Evolutionary conservation across 768 basidiomycete species (phyloP).

Genomic region (Crepidotus variabilis): DNA sequence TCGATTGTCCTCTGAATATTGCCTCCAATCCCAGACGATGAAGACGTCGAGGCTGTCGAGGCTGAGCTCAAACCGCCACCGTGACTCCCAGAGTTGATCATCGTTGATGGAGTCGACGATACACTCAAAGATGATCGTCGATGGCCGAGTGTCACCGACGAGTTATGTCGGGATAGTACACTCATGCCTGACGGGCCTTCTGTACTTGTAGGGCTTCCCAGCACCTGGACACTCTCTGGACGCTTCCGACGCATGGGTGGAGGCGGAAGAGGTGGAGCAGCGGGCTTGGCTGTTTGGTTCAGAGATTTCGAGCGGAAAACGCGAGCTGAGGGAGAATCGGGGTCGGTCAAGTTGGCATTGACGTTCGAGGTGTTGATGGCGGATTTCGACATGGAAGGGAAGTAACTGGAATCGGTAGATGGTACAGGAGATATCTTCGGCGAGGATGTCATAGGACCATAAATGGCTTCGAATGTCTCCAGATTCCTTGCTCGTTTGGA

Average conservation of each 20-base stretch:
- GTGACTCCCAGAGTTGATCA: background rate
- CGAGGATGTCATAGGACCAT: constrained; percentile 1
- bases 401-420: background rate
- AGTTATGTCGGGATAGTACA: background rate
- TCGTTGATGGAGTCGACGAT: constrained; percentile 8
- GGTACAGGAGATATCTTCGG: constrained; percentile 6
- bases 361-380: background rate
- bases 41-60: background rate
- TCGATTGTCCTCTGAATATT: constrained; percentile 11
- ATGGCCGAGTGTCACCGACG: constrained; percentile 2
- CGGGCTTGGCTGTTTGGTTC: constrained; percentile 39
- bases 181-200: too few species aligned
- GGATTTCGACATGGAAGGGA: background rate
- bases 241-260: constrained; percentile 49
- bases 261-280: constrained; percentile 20
- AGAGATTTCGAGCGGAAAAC: constrained; percentile 54
- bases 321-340: constrained; percentile 29
- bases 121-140: constrained; percentile 13
- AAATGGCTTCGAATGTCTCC: constrained; percentile 16
- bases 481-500: constrained; percentile 7
- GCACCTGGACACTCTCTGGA: constrained; percentile 62
- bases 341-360: background rate
- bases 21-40: constrained; percentile 1
- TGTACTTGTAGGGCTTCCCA: constrained; percentile 10
- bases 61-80: background rate